Evolutionary conservation across 768 basidiomycete species (phyloP), one percentile per base, ranked within the genome.

Genomic region (Suillus americanus): DNA sequence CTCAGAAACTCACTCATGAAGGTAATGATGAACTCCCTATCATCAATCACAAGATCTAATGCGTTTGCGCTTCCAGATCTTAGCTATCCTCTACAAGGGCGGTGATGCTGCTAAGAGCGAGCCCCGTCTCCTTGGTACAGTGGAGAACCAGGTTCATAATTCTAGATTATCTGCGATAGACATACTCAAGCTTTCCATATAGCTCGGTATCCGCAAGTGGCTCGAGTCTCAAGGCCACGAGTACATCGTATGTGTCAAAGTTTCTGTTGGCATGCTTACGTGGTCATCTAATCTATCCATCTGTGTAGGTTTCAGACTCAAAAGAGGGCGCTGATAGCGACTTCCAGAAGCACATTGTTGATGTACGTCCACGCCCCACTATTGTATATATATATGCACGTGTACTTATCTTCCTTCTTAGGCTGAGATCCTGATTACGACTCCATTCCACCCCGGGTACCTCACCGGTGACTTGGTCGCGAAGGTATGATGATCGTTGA

Each of bases 391-490:
- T 25, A 38, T 59, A 35, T 65, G 66, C 63, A 66, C 68, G 38
- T 67, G 60, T 62, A 46, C 64, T 63, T 43, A 64, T 64, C 18
- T 61, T 51, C 60, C 57, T 61, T 63, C 43, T 63, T 70, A 91
- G 89, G 88, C 89, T 54, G 91, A 92, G 74, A 84, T 92, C 64
- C 75, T 92, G 72, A 92, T 92, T 74, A 91, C 91, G 2, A 92
- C 91, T 5, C 91, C 91, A 5, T 93, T 94, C 87, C 91, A 94
- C 75, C 91, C 91, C 63, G 91, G 88, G 68, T 94, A 93, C 75
- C 83, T 94, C 65, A 94, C 91, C 2, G 83, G 80, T 43, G 90
- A 91, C 0, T 80, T 92, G 62, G 72, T 92, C 65, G 81, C 86
- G 60, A 91, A 90, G 83, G 89, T 84, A 72, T 55, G 74, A 46